Percentiles rank a stretch among this genome's conserved stretches.
Conservation (phyloP, 2,329 filamentous ascomycete genomes). For the Fusarium denticulatum region DNA sequence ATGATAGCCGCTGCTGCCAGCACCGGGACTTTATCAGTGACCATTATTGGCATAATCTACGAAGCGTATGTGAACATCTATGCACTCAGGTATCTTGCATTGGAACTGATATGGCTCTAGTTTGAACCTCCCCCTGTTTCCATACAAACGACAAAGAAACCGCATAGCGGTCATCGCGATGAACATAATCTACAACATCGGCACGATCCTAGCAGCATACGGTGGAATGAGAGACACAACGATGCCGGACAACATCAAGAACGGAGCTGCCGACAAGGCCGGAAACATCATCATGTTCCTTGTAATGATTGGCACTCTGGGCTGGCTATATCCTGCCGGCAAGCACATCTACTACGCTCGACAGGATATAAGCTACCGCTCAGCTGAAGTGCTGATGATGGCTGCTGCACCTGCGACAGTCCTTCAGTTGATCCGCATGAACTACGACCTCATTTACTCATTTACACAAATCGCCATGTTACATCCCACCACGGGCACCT, state of each 20-base stretch:
- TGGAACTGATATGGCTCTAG: background rate
- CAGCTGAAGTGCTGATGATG: background rate
- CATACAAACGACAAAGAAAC: background rate
- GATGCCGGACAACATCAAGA: background rate
- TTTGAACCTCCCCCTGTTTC: background rate
- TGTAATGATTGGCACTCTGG: background rate
- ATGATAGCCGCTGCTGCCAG: background rate
- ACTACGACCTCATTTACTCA: background rate
- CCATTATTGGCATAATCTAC: background rate
- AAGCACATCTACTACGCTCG: background rate
- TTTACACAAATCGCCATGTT: background rate
- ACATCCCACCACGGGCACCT: background rate
- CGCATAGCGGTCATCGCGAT: background rate
- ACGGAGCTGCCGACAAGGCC: background rate
- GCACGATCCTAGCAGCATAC: background rate
- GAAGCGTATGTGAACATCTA: background rate
- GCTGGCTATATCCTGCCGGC: background rate
- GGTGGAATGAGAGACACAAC: background rate
- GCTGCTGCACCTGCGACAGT: background rate
- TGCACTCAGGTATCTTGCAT: too few species aligned
- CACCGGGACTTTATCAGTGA: background rate
- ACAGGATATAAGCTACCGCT: background rate
- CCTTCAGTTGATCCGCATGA: background rate
- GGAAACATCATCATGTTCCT: background rate
- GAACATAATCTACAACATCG: background rate